These are phyloP conservation scores for Iris macrosiphon DNA, from an alignment of 106 monocot species.

Conservation along the genomic window DNA sequence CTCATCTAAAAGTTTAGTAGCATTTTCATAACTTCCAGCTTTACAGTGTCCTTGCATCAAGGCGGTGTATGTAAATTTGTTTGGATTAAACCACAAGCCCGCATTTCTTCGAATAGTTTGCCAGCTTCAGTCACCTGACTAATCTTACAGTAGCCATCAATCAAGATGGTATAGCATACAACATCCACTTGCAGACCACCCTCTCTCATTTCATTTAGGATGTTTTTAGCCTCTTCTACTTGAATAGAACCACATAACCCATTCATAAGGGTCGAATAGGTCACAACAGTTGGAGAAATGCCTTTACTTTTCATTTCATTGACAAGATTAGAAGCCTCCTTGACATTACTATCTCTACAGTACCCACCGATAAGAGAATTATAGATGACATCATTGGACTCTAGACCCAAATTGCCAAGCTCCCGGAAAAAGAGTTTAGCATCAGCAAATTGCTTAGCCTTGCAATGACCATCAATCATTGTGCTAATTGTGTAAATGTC, in stretches of 20 bases:
- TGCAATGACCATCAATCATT: conserved; percentile 79
- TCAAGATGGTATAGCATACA: conserved; percentile 68
- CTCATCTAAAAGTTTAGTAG: conserved; percentile 46
- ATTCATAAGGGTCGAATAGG: conserved; percentile 68
- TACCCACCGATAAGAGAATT: conserved; percentile 75
- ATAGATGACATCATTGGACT: conserved; percentile 61
- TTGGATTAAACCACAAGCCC: conserved; percentile 45
- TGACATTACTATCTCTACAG: conserved; percentile 31
- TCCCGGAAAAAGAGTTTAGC: conserved; percentile 52
- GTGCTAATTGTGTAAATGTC: conserved; percentile 58
- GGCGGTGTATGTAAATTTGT: conserved; percentile 81
- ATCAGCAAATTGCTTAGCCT: conserved; percentile 49
- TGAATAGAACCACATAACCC: conserved; percentile 60
- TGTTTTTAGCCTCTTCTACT: conserved; percentile 54
- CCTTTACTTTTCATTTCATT: conserved; percentile 62
- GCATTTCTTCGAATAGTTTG: conserved; percentile 52
- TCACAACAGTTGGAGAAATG: conserved; percentile 48
- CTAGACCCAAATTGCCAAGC: conserved; percentile 40
- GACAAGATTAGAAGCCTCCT: conserved; percentile 47
- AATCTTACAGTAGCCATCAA: conserved; percentile 66
- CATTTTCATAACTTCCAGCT: conserved; percentile 36
- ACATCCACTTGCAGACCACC: conserved; percentile 50
- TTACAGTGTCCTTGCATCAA: conserved; percentile 69
- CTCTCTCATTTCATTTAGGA: conserved; percentile 41
- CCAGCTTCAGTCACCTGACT: conserved; percentile 63